phyloP scores from a whole-genome alignment of 805 yeast genomes.

The Danielia oregonensis region DNA sequence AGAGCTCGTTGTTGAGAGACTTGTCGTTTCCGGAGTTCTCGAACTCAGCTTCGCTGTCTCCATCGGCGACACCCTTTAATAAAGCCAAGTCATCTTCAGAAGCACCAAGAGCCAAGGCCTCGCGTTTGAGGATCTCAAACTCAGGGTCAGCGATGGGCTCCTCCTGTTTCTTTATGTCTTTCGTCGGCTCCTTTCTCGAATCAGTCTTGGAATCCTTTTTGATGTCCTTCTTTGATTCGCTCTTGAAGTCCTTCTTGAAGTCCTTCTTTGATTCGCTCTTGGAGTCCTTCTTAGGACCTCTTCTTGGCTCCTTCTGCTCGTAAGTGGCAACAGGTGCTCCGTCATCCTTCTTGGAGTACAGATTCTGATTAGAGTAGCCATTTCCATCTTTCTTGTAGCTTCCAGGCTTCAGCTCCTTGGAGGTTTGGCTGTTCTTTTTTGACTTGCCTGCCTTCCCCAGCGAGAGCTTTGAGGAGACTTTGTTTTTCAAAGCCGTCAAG shows the following conservation, averaged over 20 bases:
- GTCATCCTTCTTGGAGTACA: constrained; percentile 1
- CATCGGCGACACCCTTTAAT: constrained; percentile 51
- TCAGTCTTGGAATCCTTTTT: too few relatives aligned
- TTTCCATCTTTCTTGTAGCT: constrained; percentile 1
- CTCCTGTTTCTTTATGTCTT: constrained; percentile 5
- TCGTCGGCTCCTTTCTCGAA: constrained; percentile 1
- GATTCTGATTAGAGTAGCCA: background rate
- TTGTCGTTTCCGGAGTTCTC: constrained; percentile 39
- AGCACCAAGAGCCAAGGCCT: constrained; percentile 82
- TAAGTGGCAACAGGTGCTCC: background rate
- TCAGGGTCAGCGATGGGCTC: constrained; percentile 6
- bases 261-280: constrained; percentile 1
- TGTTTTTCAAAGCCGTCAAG: constrained; percentile 60
- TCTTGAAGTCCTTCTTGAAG: constrained; percentile 3
- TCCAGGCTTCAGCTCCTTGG: too few relatives aligned
- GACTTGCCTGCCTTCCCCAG: background rate
- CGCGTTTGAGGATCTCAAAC: constrained; percentile 53
- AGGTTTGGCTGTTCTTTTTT: too few relatives aligned
- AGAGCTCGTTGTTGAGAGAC: constrained; percentile 50
- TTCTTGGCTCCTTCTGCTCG: constrained; percentile 13
- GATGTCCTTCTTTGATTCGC: background rate
- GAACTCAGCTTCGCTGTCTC: constrained; percentile 50
- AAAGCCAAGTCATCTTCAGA: constrained; percentile 75
- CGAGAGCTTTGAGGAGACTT: constrained; percentile 51
- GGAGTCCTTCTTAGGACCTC: constrained; percentile 4